Conservation (phyloP, 805 yeast species). For the Candida ortonii region DNA sequence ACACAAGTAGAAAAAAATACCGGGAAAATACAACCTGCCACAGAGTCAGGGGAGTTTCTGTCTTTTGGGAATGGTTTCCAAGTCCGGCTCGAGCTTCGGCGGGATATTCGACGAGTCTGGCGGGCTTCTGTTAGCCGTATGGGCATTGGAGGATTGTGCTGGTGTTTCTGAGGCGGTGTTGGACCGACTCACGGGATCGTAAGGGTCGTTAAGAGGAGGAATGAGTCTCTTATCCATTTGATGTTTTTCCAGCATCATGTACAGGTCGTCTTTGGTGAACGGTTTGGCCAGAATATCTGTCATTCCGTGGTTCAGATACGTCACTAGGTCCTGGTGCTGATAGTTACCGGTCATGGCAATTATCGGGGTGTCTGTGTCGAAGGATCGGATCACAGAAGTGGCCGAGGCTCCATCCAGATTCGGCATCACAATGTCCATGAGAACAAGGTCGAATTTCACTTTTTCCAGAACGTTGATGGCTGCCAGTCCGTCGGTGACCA, state of each 20-base stretch:
- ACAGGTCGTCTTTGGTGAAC: slow-evolving; percentile 82
- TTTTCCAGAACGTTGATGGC: slow-evolving; percentile 78
- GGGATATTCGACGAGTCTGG: no score
- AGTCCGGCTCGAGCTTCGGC: slow-evolving; percentile 3
- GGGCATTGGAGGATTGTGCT: no score
- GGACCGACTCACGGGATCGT: slow-evolving; percentile 15
- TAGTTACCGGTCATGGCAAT: slow-evolving; percentile 94
- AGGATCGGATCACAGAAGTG: slow-evolving; percentile 80
- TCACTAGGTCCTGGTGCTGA: slow-evolving; percentile 75
- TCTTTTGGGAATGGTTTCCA: slow-evolving; percentile 2
- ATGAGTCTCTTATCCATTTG: slow-evolving; percentile 42
- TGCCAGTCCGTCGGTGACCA: slow-evolving; percentile 87
- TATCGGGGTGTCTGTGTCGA: slow-evolving; percentile 83
- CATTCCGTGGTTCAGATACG: slow-evolving; percentile 84
- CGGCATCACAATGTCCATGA: slow-evolving; percentile 91
- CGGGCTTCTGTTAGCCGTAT: no score
- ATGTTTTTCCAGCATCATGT: slow-evolving; percentile 73
- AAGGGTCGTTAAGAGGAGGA: slow-evolving; percentile 24
- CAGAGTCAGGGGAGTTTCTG: background rate
- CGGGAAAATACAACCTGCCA: no score
- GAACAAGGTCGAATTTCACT: slow-evolving; percentile 67
- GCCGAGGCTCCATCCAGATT: slow-evolving; percentile 88
- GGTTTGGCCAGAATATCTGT: slow-evolving; percentile 92
- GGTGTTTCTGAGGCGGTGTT: no score
- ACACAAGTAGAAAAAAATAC: no score